phyloP scores from a whole-genome alignment of 805 yeast genomes.

The Isabelozyma heimii region DNA sequence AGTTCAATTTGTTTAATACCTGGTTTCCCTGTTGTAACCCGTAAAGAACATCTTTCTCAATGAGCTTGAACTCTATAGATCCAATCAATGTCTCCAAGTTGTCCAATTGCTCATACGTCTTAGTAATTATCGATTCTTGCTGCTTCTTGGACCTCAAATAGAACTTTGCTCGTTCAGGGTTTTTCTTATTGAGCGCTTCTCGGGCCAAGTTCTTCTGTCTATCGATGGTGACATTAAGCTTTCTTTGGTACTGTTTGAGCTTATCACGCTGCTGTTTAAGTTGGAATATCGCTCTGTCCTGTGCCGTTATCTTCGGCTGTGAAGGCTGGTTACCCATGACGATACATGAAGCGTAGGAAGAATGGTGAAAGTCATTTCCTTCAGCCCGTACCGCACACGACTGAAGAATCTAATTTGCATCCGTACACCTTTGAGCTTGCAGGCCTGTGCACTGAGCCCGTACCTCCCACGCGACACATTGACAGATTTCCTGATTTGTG shows the following conservation, averaged over 20 bases:
- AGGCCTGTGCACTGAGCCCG: too few species aligned
- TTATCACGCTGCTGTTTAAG: constrained; percentile 87
- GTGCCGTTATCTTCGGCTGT: constrained; percentile 67
- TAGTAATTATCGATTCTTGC: constrained; percentile 68
- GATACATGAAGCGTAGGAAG: neutral
- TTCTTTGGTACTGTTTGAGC: constrained; percentile 66
- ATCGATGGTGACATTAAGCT: constrained; percentile 54
- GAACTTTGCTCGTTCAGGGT: constrained; percentile 61
- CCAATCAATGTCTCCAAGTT: constrained; percentile 76
- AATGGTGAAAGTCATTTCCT: neutral
- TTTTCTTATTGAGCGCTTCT: constrained; percentile 49
- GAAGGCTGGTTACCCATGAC: constrained; percentile 44
- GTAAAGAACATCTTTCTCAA: constrained; percentile 79
- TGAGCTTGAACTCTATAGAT: constrained; percentile 82
- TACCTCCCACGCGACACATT: neutral
- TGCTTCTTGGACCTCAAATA: constrained; percentile 77
- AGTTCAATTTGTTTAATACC: constrained; percentile 71
- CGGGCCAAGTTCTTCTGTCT: constrained; percentile 64
- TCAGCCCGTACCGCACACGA: too few species aligned
- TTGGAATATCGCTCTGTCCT: constrained; percentile 84
- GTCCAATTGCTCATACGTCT: constrained; percentile 74
- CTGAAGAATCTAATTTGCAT: neutral
- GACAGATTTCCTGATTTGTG: neutral
- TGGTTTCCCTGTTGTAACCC: constrained; percentile 81
- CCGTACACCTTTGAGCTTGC: too few species aligned